phyloP scores from a whole-genome alignment of 805 yeast genomes.

The Sungouiozyma ichnusensis region DNA sequence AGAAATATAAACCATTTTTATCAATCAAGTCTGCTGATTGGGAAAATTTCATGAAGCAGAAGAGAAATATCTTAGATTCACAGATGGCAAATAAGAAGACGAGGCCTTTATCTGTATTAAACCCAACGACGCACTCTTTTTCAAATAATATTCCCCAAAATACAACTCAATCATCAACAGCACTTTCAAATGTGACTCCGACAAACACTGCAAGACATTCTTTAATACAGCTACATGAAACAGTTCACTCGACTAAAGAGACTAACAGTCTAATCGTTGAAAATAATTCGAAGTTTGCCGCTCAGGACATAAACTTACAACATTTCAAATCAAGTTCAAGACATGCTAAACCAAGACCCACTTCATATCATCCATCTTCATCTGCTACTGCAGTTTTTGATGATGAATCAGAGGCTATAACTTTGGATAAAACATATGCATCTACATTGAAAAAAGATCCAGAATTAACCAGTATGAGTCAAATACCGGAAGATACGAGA shows the following conservation, averaged over 20 bases:
- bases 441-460: background rate
- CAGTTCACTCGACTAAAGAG: background rate
- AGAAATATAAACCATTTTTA: conserved; percentile 72
- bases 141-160: background rate
- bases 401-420: background rate
- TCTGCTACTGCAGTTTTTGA: background rate
- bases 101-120: background rate
- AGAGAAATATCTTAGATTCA: background rate
- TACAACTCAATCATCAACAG: background rate
- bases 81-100: background rate
- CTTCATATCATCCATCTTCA: conserved; percentile 1
- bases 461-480: background rate
- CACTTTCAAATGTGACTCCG: background rate
- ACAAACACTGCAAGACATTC: background rate
- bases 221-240: background rate
- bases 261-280: too few species aligned
- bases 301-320: background rate
- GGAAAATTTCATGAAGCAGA: conserved; percentile 37
- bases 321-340: background rate
- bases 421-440: background rate
- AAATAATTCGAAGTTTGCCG: too few species aligned
- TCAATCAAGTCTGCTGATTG: conserved; percentile 83
- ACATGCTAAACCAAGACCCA: conserved; percentile 5
- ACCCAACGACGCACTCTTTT: background rate
- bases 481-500: background rate